Evolutionary conservation across 1,284 basidiomycete genomes (phyloP).

Genomic region (Paramarasmius palmivorus): DNA sequence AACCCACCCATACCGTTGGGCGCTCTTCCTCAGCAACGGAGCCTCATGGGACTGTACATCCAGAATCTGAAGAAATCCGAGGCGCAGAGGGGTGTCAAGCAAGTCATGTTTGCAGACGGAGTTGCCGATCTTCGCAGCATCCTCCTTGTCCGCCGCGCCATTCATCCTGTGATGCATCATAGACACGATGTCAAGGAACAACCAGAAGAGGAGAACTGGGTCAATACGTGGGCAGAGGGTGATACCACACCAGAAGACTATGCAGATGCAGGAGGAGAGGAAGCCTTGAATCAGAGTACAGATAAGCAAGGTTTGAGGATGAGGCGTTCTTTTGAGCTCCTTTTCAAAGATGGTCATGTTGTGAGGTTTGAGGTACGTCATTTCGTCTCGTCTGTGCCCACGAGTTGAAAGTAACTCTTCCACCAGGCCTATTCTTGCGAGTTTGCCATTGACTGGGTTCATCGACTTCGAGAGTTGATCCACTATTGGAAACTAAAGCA

Average conservation of each 20-base stretch:
- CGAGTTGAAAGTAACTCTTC: conserved; percentile 5
- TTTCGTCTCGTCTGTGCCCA: neutral
- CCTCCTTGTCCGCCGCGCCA: conserved; percentile 62
- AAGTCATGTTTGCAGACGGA: conserved; percentile 66
- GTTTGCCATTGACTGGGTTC: conserved; percentile 78
- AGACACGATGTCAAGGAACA: conserved; percentile 33
- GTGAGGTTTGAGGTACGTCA: conserved; percentile 71
- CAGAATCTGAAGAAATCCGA: conserved; percentile 50
- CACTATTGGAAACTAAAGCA: conserved; percentile 79
- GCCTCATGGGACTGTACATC: conserved; percentile 30
- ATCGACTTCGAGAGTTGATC: conserved; percentile 64
- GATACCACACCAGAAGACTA: conserved; percentile 46
- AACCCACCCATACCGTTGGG: conserved; percentile 73
- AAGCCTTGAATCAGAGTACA: conserved; percentile 40
- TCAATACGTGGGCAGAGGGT: conserved; percentile 39
- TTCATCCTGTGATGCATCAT: conserved; percentile 42
- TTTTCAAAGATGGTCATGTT: conserved; percentile 67
- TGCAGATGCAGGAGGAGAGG: conserved; percentile 69
- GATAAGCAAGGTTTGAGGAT: conserved; percentile 55
- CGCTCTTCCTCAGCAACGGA: conserved; percentile 29
- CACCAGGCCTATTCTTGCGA: conserved; percentile 60
- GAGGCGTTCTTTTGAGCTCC: conserved; percentile 76
- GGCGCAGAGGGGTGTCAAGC: conserved; percentile 60
- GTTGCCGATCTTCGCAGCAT: conserved; percentile 72
- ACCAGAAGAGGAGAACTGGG: conserved; percentile 37